Base-by-base conservation (phyloP, 257 asterid species). In the Scutellaria minor region DNA sequence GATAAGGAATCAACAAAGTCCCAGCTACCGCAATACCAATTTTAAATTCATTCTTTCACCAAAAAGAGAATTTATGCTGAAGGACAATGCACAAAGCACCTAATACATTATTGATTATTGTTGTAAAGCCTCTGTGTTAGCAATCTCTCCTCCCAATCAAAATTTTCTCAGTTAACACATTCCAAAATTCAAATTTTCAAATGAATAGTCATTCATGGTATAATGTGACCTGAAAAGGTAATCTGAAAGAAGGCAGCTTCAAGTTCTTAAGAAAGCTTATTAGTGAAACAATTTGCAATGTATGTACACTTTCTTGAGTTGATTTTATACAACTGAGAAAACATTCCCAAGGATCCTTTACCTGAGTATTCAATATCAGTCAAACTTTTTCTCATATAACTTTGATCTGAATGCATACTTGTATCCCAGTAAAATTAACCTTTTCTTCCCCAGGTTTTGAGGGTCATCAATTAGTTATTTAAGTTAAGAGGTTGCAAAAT, bases 1-100 rank as follows among this genome's bases (percentile, higher is more conserved):
- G n/a, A 11, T 9, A 22, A 54, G 9, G 73, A 24, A 55, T 57
- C 64, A 66, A 71, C 58, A 71, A 71, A 42, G 22, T 31, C n/a
- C 37, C 55, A 46, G 68, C 27, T 37, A 20, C 24, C 48, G 44
- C 46, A 64, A 1, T 20, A 22, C 18, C 8, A 54, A 15, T n/a
- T 39, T 45, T n/a, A 57, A 31, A 18, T 11, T 70, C 66, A 70
- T 9, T 54, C 8, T 18, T 71, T 22, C 60, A n/a, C 31, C 54
- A 70, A 40, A 71, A 37, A 6, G 56, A 47, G 50, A 63, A 44
- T 54, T 22, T 20, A 39, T 62, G 65, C 12, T 59, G 60, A 39
- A 57, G 14, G 68, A 5, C 14, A 22, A 59, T 35, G 18, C 20
- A 44, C 45, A 37, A 11, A 59, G 55, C 63, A 71, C 24, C 42